A percentile compares a stretch with the other conserved stretches of the same genome.
These are phyloP conservation scores for Solanum habrochaites DNA, from an alignment of 257 asterid genomes.

Conservation along the genomic window DNA sequence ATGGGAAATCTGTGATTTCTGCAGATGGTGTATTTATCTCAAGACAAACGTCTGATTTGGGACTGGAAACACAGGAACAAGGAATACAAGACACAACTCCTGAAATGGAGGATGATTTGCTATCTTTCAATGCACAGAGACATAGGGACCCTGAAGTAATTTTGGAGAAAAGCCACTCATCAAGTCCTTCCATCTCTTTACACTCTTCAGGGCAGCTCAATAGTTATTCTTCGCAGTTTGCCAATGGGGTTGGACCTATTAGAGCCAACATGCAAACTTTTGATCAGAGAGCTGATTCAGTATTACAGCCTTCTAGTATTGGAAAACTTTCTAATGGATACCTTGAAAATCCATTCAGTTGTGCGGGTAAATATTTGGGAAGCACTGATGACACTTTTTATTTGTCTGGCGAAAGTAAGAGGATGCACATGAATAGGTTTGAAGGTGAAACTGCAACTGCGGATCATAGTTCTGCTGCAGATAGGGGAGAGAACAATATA, in stretches of 20 bases:
- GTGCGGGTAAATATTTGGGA: conserved; percentile 14
- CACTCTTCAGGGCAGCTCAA: conserved; percentile 24
- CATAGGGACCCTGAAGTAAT: conserved; percentile 46
- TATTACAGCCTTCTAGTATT: conserved; percentile 32
- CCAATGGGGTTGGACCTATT: conserved; percentile 19
- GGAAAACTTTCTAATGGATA: conserved; percentile 22
- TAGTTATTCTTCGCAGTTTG: conserved; percentile 18
- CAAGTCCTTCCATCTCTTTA: conserved; percentile 25
- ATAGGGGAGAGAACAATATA: conserved; percentile 76
- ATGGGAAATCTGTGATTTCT: conserved; percentile 13
- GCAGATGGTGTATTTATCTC: conserved; percentile 8
- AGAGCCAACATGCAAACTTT: conserved; percentile 30
- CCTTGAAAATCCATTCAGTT: conserved; percentile 22
- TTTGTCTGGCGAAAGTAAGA: conserved; percentile 21
- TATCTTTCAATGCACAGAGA: conserved; percentile 52
- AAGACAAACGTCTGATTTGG: conserved; percentile 16
- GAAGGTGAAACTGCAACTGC: conserved; percentile 30
- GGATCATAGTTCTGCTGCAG: conserved; percentile 10
- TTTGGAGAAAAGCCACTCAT: conserved; percentile 14
- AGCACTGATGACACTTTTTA: conserved; percentile 24
- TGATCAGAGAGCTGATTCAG: conserved; percentile 33
- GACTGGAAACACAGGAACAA: conserved; percentile 15
- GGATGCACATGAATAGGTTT: conserved; percentile 30
- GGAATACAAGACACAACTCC: conserved; percentile 9
- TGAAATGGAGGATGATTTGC: conserved; percentile 50